Base-by-base conservation (phyloP, 2,329 filamentous ascomycete genomes). In the Penicillium crustosum region DNA sequence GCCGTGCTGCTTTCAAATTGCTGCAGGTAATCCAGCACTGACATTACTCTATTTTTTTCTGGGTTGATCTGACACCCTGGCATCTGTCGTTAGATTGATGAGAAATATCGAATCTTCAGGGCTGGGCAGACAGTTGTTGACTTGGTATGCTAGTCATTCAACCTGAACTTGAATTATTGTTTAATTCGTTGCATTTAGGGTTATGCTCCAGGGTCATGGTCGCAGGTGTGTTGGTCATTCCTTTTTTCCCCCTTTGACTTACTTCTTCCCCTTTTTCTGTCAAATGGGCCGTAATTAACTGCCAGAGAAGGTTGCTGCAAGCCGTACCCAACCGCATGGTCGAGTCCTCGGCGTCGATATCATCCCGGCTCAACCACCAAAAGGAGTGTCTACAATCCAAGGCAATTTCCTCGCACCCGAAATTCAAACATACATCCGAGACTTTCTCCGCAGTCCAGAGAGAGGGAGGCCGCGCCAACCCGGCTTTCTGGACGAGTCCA, bases 381-480 rank as follows among this genome's bases (percentile, higher is more conserved):
- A 84, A 68, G 94, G 94, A 23, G 92, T 96, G n/a, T 93, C 90
- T 29, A 91, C 91, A 2, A 92, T 99, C 57, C 94, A 99, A 75
- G 94, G 95, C 48, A 90, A 99, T 73, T 97, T 99, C 65, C 80
- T 97, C 41, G 89, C 87, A 6, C 82, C 86, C 0, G 76, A 78
- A 2, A 87, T 97, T n/a, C 89, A 89, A 73, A 82, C 80, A 23
- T 84, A 93, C 73, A 87, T 96, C 39, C 88, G 89, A 72, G 82
- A 86, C 6, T 94, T 93, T 69, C 84, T 99, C 41, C 77, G 81
- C 48, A 84, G 88, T 60, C 85, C 87, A 1, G 79, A 82, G 48
- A 79, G 82, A 55, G 87, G 85, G 38, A 79, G 86, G 53, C 77
- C 79, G 6, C 77, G 77, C 59, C 68, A 64, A 62, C 68, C 57